A percentile compares a stretch with the other conserved stretches of the same genome.
Evolutionary conservation across 345 rosid genomes (phyloP).

Genomic region (Populus alba): DNA sequence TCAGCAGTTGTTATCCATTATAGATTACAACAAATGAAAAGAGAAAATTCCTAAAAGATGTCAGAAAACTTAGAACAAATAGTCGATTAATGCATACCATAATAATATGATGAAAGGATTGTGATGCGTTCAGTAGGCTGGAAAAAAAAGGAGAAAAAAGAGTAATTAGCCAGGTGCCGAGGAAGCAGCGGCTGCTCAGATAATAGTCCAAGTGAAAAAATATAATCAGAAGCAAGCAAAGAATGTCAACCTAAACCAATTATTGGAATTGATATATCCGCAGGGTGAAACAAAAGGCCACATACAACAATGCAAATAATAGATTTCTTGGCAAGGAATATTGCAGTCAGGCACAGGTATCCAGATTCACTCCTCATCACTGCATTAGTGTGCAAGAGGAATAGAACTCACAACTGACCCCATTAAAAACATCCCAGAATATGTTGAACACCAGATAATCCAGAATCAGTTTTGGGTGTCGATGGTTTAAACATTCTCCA

Average conservation of each 20-base stretch:
- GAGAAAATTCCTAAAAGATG: background rate
- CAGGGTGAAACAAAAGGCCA: background rate
- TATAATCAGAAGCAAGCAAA: background rate
- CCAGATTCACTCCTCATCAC: background rate
- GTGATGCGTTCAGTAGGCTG: conserved; percentile 83
- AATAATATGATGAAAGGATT: conserved; percentile 79
- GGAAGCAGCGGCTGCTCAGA: background rate
- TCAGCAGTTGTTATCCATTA: background rate
- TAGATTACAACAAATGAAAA: background rate
- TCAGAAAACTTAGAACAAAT: background rate
- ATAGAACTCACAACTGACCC: no score
- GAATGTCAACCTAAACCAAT: background rate
- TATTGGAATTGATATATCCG: background rate
- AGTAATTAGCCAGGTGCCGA: background rate
- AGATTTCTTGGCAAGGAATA: background rate
- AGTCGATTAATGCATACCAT: conserved; percentile 40
- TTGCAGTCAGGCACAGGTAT: background rate
- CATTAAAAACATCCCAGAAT: no score
- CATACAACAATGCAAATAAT: background rate
- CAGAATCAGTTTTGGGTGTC: background rate
- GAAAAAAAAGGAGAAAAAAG: background rate
- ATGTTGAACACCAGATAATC: background rate
- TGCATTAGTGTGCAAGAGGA: background rate
- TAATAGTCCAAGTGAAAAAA: background rate
- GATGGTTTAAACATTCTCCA: background rate